A percentile compares a stretch with the other conserved stretches of the same genome.
phyloP scores from a whole-genome alignment of 2,329 filamentous ascomycete genomes.

The Triangularia verruculosa region DNA sequence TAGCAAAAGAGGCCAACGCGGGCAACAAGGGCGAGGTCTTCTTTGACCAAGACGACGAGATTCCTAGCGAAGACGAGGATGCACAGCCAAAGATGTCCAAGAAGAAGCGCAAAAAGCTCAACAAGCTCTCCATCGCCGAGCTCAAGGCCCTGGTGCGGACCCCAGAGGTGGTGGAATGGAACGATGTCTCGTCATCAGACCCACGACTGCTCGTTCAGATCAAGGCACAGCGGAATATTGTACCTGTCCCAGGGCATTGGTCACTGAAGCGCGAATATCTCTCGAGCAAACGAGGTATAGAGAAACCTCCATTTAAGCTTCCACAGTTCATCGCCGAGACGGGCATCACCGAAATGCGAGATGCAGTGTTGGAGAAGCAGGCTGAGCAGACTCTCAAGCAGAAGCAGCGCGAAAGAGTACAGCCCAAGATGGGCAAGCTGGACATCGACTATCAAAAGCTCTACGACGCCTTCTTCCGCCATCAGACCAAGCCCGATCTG shows the following conservation, averaged over 20 bases:
- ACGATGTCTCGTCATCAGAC: slow-evolving; percentile 87
- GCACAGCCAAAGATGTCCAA: slow-evolving; percentile 75
- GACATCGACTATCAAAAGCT: slow-evolving; percentile 99
- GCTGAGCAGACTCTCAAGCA: slow-evolving; percentile 89
- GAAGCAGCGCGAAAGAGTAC: slow-evolving; percentile 90
- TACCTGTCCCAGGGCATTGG: slow-evolving; percentile 93
- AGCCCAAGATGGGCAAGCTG: slow-evolving; percentile 93
- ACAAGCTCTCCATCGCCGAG: slow-evolving; percentile 90
- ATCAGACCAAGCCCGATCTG: slow-evolving; percentile 91
- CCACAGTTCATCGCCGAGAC: slow-evolving; percentile 98
- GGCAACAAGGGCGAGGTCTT: slow-evolving; percentile 82
- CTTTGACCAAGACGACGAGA: slow-evolving; percentile 79
- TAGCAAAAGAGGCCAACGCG: slow-evolving; percentile 61
- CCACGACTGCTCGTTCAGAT: slow-evolving; percentile 88
- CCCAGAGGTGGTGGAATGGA: slow-evolving; percentile 96
- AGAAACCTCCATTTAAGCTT: slow-evolving; percentile 88
- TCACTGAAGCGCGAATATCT: slow-evolving; percentile 94
- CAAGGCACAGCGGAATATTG: slow-evolving; percentile 91
- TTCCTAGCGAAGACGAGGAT: slow-evolving; percentile 80
- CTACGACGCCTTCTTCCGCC: slow-evolving; percentile 97
- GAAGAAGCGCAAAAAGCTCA: slow-evolving; percentile 88
- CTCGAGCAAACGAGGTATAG: slow-evolving; percentile 93
- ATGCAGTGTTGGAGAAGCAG: slow-evolving; percentile 93
- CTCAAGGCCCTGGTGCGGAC: slow-evolving; percentile 88
- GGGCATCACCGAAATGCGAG: slow-evolving; percentile 96